Conservation (phyloP, 495 filamentous ascomycete genomes). For the Hyphodiscus hymeniophilus region DNA sequence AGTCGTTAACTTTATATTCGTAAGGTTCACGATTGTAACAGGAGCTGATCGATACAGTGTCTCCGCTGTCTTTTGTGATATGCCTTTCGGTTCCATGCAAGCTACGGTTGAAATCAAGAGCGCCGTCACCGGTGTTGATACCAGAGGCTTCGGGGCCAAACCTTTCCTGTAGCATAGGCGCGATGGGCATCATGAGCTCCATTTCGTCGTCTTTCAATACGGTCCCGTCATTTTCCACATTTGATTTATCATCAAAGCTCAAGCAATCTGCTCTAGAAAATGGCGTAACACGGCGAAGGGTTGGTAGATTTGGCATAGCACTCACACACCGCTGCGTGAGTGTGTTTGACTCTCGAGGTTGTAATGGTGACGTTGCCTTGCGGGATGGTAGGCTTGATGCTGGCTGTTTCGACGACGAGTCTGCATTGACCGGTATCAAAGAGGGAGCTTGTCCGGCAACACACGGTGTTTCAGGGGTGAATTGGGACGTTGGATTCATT, state of each 20-base stretch:
- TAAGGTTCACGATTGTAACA: neutral
- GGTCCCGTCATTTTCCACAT: too few species aligned
- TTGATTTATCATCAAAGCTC: neutral
- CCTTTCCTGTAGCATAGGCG: neutral
- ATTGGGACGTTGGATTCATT: too few species aligned
- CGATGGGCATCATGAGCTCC: neutral
- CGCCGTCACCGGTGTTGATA: neutral
- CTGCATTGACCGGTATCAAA: neutral
- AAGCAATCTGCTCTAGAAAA: conserved; percentile 2
- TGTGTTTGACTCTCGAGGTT: neutral
- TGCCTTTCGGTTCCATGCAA: neutral
- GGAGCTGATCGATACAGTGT: neutral
- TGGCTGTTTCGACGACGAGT: neutral
- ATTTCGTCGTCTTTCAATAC: neutral
- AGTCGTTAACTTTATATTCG: neutral
- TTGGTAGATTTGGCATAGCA: neutral
- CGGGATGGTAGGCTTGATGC: conserved; percentile 8
- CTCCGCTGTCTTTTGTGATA: neutral
- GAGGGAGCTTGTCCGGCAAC: too few species aligned
- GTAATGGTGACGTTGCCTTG: neutral
- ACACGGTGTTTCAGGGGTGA: too few species aligned
- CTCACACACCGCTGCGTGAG: conserved; percentile 2
- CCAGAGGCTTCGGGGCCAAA: neutral
- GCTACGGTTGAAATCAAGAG: too few species aligned
- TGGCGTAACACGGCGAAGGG: conserved; percentile 2